These are phyloP conservation scores for Lasiodiplodia sp. DNA, from an alignment of 2,329 filamentous ascomycete genomes.

Conservation along the genomic window DNA sequence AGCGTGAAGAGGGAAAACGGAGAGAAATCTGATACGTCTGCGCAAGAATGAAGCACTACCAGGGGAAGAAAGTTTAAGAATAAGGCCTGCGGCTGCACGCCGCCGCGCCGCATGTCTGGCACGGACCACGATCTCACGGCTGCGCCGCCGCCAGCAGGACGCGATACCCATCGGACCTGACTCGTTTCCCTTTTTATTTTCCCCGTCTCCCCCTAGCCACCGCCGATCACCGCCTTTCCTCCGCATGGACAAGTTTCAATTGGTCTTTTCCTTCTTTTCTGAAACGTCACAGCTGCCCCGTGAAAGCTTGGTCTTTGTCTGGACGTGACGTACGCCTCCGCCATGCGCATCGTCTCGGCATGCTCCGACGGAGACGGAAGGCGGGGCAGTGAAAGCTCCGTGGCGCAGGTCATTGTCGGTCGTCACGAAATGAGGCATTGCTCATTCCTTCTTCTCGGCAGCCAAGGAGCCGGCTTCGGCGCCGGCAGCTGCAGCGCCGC, in stretches of 20 bases:
- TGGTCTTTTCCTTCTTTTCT: constrained; percentile 9
- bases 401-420: not conserved
- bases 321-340: not conserved
- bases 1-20: not conserved
- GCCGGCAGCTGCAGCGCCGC: constrained; percentile 33
- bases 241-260: not conserved
- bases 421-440: not conserved
- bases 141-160: not conserved
- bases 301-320: constrained; percentile 14
- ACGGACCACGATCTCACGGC: not conserved
- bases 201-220: not conserved
- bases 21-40: constrained; percentile 4
- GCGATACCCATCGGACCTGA: constrained; percentile 2
- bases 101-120: constrained; percentile 13
- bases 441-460: constrained; percentile 27
- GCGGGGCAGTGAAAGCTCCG: not conserved
- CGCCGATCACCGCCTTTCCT: not conserved
- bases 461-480: constrained; percentile 22
- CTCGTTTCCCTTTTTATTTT: not conserved
- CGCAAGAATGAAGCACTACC: not conserved
- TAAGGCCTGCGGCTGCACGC: not conserved
- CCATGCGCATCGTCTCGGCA: constrained; percentile 10
- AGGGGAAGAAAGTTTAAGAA: too few relatives aligned
- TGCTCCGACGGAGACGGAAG: not conserved
- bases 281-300: constrained; percentile 18